phyloP scores from a whole-genome alignment of 1,284 basidiomycete species.

The Ganoderma resinaceum region DNA sequence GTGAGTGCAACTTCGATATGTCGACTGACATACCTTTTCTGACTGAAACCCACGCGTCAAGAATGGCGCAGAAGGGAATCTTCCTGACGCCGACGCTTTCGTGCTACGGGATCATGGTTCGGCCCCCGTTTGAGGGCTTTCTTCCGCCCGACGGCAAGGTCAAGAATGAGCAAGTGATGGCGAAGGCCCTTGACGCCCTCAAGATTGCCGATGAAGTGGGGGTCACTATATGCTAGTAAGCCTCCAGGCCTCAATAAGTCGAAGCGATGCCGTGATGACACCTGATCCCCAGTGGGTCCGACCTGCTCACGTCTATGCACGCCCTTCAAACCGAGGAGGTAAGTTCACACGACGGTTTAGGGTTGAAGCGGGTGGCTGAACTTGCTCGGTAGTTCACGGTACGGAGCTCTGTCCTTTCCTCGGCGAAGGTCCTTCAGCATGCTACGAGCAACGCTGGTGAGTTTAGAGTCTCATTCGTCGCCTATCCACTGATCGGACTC shows the following conservation, averaged over 20 bases:
- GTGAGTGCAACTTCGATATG: no score
- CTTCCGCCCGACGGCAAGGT: slow-evolving; percentile 46
- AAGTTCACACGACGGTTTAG: not conserved
- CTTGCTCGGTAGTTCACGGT: slow-evolving; percentile 44
- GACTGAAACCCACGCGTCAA: slow-evolving; percentile 6
- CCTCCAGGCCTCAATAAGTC: not conserved
- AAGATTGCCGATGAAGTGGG: slow-evolving; percentile 46
- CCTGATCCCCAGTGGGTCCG: slow-evolving; percentile 43
- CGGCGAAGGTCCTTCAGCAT: slow-evolving; percentile 47
- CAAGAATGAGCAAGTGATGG: slow-evolving; percentile 53
- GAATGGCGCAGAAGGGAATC: slow-evolving; percentile 47
- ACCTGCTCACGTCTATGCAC: slow-evolving; percentile 48
- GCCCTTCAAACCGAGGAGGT: slow-evolving; percentile 50
- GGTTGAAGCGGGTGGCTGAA: not conserved
- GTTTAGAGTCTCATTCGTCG: slow-evolving; percentile 15
- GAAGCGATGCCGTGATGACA: not conserved
- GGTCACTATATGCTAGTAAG: slow-evolving; percentile 46
- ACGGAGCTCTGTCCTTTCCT: slow-evolving; percentile 46
- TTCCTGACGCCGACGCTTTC: slow-evolving; percentile 54
- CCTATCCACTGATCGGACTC: not conserved
- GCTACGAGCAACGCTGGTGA: slow-evolving; percentile 52
- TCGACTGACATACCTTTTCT: not conserved
- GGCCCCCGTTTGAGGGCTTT: slow-evolving; percentile 51
- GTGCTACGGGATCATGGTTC: slow-evolving; percentile 52
- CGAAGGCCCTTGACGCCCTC: slow-evolving; percentile 45